phyloP scores from a whole-genome alignment of 352 stramenopile genomes.

The Phytophthora colocasiae region DNA sequence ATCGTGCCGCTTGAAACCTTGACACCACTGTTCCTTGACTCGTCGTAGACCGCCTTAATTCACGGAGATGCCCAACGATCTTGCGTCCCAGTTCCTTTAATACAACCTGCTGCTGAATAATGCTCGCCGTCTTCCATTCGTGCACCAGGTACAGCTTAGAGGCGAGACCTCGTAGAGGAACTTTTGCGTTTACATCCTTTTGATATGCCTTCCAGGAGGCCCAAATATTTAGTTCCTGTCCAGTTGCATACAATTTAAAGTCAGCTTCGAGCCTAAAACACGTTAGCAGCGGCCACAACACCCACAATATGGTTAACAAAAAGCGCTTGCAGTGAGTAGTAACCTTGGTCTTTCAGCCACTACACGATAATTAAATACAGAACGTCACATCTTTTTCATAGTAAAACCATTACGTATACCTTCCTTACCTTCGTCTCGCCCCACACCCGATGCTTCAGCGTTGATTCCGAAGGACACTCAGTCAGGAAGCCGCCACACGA shows the following conservation, averaged over 20 bases:
- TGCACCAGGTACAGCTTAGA: conserved; percentile 57
- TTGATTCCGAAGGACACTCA: conserved; percentile 40
- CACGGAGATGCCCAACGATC: conserved; percentile 26
- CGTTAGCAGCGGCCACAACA: conserved; percentile 3
- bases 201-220: conserved; percentile 51
- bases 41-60: conserved; percentile 15
- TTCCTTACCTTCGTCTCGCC: conserved; percentile 51
- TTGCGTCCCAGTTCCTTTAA: conserved; percentile 31
- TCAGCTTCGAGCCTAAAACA: conserved; percentile 10
- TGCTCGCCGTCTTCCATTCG: conserved; percentile 52
- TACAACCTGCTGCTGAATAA: conserved; percentile 19
- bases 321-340: conserved; percentile 70
- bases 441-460: conserved; percentile 48
- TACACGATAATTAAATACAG: conserved; percentile 19
- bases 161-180: conserved; percentile 56
- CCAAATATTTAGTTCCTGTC: conserved; percentile 80
- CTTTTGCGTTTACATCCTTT: conserved; percentile 33
- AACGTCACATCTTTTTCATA: conserved; percentile 1
- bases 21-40: conserved; percentile 1
- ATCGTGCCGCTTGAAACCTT: conserved; percentile 19
- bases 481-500: conserved; percentile 63
- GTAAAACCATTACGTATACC: background rate
- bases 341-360: conserved; percentile 72
- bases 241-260: conserved; percentile 8
- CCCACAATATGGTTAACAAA: conserved; percentile 82